A percentile compares a stretch with the other conserved stretches of the same genome.
Conservation (phyloP, 1,139 yeast species). For the Kodamaea derodonti region DNA sequence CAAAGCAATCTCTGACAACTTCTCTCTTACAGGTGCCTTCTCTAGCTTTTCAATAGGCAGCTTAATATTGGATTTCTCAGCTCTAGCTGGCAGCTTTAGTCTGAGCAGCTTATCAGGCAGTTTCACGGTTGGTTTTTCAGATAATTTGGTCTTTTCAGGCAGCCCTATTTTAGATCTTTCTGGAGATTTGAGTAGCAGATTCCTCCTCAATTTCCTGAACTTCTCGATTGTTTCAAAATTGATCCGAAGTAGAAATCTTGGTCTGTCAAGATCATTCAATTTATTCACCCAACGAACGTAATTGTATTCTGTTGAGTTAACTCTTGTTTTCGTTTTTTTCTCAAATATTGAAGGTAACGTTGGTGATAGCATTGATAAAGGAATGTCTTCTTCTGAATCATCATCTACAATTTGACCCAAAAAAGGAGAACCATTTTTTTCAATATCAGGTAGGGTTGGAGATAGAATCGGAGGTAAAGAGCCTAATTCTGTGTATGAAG, state of each 20-base stretch:
- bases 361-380: slow-evolving; percentile 33
- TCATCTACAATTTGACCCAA: slow-evolving; percentile 6
- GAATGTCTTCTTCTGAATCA: slow-evolving; percentile 19
- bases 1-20: no score
- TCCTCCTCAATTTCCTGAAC: no score
- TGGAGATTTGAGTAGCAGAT: not conserved
- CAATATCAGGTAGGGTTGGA: slow-evolving; percentile 34
- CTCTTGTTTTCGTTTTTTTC: not conserved
- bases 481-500: slow-evolving; percentile 33
- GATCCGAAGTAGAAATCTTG: slow-evolving; percentile 31
- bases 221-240: slow-evolving; percentile 18
- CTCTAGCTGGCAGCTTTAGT: no score
- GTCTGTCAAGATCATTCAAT: slow-evolving; percentile 21
- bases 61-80: no score
- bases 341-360: slow-evolving; percentile 32
- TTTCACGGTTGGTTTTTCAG: no score
- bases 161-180: slow-evolving; percentile 1
- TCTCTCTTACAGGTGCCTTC: no score
- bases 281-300: slow-evolving; percentile 34
- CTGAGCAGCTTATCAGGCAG: no score
- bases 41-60: no score
- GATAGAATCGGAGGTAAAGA: slow-evolving; percentile 38
- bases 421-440: slow-evolving; percentile 21
- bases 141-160: slow-evolving; percentile 3
- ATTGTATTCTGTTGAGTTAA: slow-evolving; percentile 3